Evolutionary conservation across 305 asterid species (phyloP).

Genomic region (Nicotiana rustica): DNA sequence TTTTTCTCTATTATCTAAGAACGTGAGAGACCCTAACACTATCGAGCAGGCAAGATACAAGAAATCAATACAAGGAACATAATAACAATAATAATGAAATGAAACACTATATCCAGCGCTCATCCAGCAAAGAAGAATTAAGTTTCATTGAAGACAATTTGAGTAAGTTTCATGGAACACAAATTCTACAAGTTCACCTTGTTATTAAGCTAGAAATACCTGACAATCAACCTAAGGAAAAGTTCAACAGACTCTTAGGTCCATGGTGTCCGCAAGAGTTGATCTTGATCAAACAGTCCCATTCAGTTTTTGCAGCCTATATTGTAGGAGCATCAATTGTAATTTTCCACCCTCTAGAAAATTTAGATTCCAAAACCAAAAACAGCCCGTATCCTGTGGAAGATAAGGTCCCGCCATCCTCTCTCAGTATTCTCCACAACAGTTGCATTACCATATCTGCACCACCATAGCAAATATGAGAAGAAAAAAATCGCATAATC

Average conservation of each 20-base stretch:
- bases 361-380: slow-evolving; percentile 80
- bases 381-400: slow-evolving; percentile 85
- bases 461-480: slow-evolving; percentile 26
- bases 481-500: not conserved
- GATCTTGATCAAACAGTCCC: slow-evolving; percentile 14
- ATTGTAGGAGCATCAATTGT: not conserved
- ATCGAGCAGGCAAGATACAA: not conserved
- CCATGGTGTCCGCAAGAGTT: not conserved
- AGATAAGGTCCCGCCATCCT: slow-evolving; percentile 96
- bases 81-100: not conserved
- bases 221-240: not conserved
- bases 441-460: slow-evolving; percentile 94
- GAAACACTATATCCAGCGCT: not conserved
- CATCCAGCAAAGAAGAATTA: not conserved
- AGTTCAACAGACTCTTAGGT: slow-evolving; percentile 5
- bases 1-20: not conserved
- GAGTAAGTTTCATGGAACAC: not conserved
- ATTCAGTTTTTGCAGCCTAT: not conserved
- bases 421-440: slow-evolving; percentile 95
- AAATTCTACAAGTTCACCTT: slow-evolving; percentile 5
- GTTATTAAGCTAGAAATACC: not conserved
- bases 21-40: not conserved
- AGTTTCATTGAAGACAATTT: slow-evolving; percentile 6
- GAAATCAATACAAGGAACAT: not conserved
- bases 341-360: slow-evolving; percentile 35